These are phyloP conservation scores for Hippophae gyantsensis DNA, from an alignment of 306 rosid species.

Conservation along the genomic window DNA sequence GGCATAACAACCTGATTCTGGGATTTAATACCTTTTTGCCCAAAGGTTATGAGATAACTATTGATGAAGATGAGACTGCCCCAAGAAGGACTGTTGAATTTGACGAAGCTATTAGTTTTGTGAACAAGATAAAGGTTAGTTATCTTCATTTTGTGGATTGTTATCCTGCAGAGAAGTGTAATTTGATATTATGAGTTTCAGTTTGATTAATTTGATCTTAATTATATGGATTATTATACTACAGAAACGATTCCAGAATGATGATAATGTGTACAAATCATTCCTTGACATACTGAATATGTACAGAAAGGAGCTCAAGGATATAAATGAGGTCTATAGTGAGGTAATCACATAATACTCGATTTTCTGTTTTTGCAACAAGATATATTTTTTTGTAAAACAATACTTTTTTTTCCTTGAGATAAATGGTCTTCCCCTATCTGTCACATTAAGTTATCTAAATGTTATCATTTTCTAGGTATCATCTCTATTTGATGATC, in stretches of 20 bases:
- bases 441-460: neutral
- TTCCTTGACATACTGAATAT: slow-evolving; percentile 90
- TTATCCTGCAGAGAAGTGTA: no score
- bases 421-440: neutral
- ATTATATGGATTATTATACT: neutral
- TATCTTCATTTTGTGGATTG: no score
- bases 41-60: slow-evolving; percentile 78
- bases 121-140: slow-evolving; percentile 76
- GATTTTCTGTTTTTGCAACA: neutral
- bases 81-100: slow-evolving; percentile 73
- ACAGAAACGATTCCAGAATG: slow-evolving; percentile 85
- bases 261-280: slow-evolving; percentile 83
- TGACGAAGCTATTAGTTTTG: slow-evolving; percentile 86
- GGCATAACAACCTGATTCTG: slow-evolving; percentile 70
- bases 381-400: neutral
- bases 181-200: no score
- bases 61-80: slow-evolving; percentile 63
- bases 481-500: slow-evolving; percentile 64
- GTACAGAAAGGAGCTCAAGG: slow-evolving; percentile 98
- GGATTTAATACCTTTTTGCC: slow-evolving; percentile 89
- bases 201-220: no score
- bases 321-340: slow-evolving; percentile 70
- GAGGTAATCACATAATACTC: slow-evolving; percentile 48
- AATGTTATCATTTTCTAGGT: slow-evolving; percentile 38
- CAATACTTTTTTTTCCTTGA: neutral